Evolutionary conservation across 768 basidiomycete genomes (phyloP).

Genomic region (Auricularia auricula-judae): DNA sequence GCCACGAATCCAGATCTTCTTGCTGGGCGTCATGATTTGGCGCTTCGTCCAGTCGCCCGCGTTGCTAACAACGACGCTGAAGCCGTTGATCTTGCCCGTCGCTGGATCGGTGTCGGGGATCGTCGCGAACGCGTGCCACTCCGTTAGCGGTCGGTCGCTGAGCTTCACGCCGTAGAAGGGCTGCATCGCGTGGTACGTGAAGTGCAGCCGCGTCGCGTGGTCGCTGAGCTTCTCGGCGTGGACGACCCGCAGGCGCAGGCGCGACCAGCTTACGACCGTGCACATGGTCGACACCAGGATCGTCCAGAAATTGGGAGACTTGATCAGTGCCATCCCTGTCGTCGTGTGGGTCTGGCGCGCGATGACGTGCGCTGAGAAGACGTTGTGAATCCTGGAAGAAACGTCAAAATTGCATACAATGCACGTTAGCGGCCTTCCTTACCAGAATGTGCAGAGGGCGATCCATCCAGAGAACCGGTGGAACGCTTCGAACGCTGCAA

Average conservation of each 20-base stretch:
- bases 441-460: neutral
- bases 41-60: neutral
- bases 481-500: neutral
- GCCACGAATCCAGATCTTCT: neutral
- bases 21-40: neutral
- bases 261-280: neutral
- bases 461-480: neutral
- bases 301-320: neutral
- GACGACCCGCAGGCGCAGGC: neutral
- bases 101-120: neutral
- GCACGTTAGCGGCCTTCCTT: too few relatives aligned
- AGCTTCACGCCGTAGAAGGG: neutral
- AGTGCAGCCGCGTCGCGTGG: conserved; percentile 6
- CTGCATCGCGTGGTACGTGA: conserved; percentile 1
- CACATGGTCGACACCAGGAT: neutral
- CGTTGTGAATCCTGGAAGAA: neutral
- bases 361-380: neutral
- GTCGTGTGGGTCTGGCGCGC: neutral
- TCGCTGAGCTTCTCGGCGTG: conserved; percentile 3
- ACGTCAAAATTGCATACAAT: too few relatives aligned
- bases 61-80: neutral
- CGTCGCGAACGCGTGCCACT: neutral
- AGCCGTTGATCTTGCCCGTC: neutral
- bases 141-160: neutral
- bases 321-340: neutral